Conservation (phyloP, 805 yeast genomes). For the Wickerhamiella dianesei region DNA sequence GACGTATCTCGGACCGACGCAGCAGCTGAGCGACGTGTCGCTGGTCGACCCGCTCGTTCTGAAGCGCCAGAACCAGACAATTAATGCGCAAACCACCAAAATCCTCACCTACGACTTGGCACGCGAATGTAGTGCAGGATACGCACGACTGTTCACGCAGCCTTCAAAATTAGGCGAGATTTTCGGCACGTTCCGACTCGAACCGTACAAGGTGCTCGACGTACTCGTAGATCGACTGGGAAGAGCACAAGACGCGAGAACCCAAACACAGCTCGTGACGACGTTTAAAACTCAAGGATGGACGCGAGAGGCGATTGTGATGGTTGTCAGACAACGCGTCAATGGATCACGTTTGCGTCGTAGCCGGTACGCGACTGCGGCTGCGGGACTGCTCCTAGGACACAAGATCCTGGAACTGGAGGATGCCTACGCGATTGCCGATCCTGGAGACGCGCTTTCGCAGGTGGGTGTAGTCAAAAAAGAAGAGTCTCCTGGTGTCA, state of each 20-base stretch:
- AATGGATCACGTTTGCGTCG: too few relatives aligned
- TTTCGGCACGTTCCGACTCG: background rate
- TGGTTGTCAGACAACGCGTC: background rate
- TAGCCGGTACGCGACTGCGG: background rate
- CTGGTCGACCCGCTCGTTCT: background rate
- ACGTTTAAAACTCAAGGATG: background rate
- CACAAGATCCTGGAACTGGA: background rate
- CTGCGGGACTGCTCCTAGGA: background rate
- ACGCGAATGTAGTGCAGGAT: conserved; percentile 5
- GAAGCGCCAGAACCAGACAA: background rate
- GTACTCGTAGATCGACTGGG: background rate
- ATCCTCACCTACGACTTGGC: conserved; percentile 9
- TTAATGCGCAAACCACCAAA: conserved; percentile 6
- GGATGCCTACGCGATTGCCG: background rate
- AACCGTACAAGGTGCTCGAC: background rate
- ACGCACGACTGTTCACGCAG: background rate
- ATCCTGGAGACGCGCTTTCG: background rate
- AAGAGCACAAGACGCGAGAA: background rate
- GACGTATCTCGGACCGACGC: conserved; percentile 1
- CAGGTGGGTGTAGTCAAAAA: background rate
- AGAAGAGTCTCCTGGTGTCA: background rate
- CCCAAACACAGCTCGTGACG: background rate
- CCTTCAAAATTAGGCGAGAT: background rate
- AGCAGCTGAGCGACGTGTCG: background rate
- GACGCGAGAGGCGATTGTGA: background rate